A percentile compares a stretch with the other conserved stretches of the same genome.
Evolutionary conservation across 352 stramenopile species (phyloP).

Genomic region (Phytopythium montanum): DNA sequence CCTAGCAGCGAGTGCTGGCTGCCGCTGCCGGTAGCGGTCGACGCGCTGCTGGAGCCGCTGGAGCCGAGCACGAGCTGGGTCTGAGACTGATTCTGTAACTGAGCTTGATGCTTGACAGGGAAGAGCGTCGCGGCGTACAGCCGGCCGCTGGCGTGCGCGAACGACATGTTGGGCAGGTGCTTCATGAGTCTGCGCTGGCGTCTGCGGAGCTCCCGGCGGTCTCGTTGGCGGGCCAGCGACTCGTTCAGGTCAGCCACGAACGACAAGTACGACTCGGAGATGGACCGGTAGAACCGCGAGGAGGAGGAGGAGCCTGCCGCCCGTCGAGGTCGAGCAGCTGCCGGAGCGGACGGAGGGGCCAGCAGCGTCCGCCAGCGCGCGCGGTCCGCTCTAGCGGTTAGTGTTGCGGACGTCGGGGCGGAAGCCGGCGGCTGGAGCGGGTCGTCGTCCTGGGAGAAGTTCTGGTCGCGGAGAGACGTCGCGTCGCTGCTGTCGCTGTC

Average conservation of each 20-base stretch:
- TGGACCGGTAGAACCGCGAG: slow-evolving; percentile 38
- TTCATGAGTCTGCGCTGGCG: slow-evolving; percentile 52
- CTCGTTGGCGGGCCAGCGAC: slow-evolving; percentile 38
- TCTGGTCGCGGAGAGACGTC: neutral
- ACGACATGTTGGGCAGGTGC: slow-evolving; percentile 77
- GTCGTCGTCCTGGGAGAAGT: slow-evolving; percentile 16
- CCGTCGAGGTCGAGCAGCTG: neutral
- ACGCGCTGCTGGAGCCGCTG: neutral
- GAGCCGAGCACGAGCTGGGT: neutral
- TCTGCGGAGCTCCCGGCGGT: slow-evolving; percentile 44
- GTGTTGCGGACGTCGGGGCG: neutral
- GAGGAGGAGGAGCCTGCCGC: slow-evolving; percentile 7
- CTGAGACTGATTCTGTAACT: neutral
- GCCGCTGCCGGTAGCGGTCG: slow-evolving; percentile 16
- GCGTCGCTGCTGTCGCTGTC: slow-evolving; percentile 4
- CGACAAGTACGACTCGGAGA: slow-evolving; percentile 40
- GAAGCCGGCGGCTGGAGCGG: slow-evolving; percentile 1
- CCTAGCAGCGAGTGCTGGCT: slow-evolving; percentile 15
- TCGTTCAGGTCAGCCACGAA: slow-evolving; percentile 36
- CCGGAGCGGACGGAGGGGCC: slow-evolving; percentile 3
- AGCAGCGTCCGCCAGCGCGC: neutral
- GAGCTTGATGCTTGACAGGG: slow-evolving; percentile 29
- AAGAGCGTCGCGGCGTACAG: slow-evolving; percentile 58
- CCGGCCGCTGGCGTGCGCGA: slow-evolving; percentile 44
- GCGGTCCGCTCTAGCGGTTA: neutral